Base-by-base conservation (phyloP, 2,329 filamentous ascomycete species). In the Talaromyces sp. region DNA sequence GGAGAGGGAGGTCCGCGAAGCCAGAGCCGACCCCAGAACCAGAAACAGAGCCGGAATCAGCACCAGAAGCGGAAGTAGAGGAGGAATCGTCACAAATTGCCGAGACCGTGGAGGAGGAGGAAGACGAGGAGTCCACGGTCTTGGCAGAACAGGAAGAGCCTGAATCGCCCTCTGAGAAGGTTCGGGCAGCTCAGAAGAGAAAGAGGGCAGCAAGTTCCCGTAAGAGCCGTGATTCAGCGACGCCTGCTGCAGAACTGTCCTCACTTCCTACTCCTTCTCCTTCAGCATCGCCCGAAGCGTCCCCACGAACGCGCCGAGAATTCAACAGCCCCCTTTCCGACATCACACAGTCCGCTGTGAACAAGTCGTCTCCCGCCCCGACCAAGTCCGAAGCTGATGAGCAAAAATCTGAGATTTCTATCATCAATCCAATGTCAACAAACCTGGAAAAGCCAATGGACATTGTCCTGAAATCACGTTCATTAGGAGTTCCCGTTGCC, bases 401-500 rank as follows among this genome's bases (percentile, higher is more conserved):
- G 76, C 82, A 67, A 74, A 84, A 72, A 76, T 63, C 77, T 72
- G 68, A 81, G 63, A 80, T 84, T 32, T 77, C 80, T 1, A 89
- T 90, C 44, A 85, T 93, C 70, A 90, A 88, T 66, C 82, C 91
- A 1, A 87, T 91, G 77, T 85, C 91, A 67, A 90, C 91, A 0
- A 81, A 91, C 62, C 77, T 96, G 67, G 92, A 96, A 71, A 91
- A 86, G 73, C 93, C 93, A 0, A 93, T 96, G 88, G 93, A 97
- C 70, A 96, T 98, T 67, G 87, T 96, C 55, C 81, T 96, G 62
- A 93, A 96, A 76, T 91, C 92, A 55, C 88, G 93, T 63, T 89
- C 88, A 36, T 81, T 88, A 70, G 82, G 85, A 1, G 81, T 87
- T 28, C 77, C 82, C 6, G 83, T 85, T 0, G 78, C 86, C n/a